phyloP scores from a whole-genome alignment of 495 filamentous ascomycete species.

The Penicillium malachiteum region DNA sequence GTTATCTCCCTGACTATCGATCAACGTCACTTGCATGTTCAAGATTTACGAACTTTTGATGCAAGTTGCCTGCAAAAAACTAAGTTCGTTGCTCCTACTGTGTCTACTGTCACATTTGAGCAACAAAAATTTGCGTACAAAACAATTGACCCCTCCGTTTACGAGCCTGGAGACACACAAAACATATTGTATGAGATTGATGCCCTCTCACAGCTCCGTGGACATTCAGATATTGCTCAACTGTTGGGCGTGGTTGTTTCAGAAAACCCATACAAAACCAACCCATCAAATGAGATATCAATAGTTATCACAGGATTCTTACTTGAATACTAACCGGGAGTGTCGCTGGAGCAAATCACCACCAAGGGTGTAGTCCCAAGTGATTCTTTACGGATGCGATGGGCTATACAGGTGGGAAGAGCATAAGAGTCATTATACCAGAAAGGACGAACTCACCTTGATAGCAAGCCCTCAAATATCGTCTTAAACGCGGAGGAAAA shows the following conservation, averaged over 20 bases:
- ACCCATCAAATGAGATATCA: too few species aligned
- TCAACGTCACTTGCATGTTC: too few species aligned
- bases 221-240: too few species aligned
- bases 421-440: constrained; percentile 21
- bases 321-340: too few species aligned
- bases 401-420: constrained; percentile 27
- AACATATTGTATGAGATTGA: constrained; percentile 15
- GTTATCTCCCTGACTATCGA: too few species aligned
- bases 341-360: constrained; percentile 14
- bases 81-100: constrained; percentile 9
- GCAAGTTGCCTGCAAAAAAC: constrained; percentile 7
- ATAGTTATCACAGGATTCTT: too few species aligned
- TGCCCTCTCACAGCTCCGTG: too few species aligned
- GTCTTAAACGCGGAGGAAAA: constrained; percentile 28
- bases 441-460: constrained; percentile 28
- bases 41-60: constrained; percentile 13
- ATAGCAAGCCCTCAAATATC: constrained; percentile 37
- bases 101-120: constrained; percentile 8
- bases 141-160: constrained; percentile 19
- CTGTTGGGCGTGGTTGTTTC: too few species aligned
- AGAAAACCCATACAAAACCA: too few species aligned
- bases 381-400: constrained; percentile 12
- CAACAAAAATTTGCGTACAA: constrained; percentile 15
- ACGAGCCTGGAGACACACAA: constrained; percentile 12
- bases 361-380: background rate